A percentile compares a stretch with the other conserved stretches of the same genome.
Conservation (phyloP, 1,284 basidiomycete genomes). For the Apiotrichum gracile region DNA sequence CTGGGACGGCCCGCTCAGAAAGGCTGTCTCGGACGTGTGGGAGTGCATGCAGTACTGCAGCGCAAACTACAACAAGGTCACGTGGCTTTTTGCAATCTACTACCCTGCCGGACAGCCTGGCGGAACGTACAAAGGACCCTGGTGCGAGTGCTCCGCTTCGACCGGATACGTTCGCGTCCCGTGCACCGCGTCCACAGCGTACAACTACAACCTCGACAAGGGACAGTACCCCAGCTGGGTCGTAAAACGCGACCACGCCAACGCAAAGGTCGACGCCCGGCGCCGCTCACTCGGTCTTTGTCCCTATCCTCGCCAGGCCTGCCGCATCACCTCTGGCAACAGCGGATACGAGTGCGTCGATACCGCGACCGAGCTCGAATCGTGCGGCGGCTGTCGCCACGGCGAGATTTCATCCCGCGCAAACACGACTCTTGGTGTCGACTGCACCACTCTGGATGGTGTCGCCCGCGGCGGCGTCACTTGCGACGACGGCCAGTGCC, state of each 20-base stretch:
- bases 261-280: too few relatives aligned
- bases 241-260: not conserved
- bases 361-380: constrained; percentile 5
- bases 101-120: too few relatives aligned
- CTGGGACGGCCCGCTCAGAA: too few relatives aligned
- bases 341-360: constrained; percentile 7
- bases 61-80: not conserved
- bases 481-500: too few relatives aligned
- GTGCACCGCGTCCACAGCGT: not conserved
- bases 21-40: not conserved
- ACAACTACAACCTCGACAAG: not conserved
- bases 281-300: too few relatives aligned
- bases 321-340: not conserved
- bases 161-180: not conserved
- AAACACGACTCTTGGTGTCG: too few relatives aligned
- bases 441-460: too few relatives aligned
- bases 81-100: not conserved
- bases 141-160: not conserved
- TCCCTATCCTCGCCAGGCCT: too few relatives aligned
- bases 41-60: not conserved
- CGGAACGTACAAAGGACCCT: not conserved
- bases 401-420: not conserved
- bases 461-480: too few relatives aligned
- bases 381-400: constrained; percentile 6
- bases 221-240: not conserved